A percentile compares a stretch with the other conserved stretches of the same genome.
Evolutionary conservation across 106 monocot genomes (phyloP).

Genomic region (Alisma plantagoaquatica): DNA sequence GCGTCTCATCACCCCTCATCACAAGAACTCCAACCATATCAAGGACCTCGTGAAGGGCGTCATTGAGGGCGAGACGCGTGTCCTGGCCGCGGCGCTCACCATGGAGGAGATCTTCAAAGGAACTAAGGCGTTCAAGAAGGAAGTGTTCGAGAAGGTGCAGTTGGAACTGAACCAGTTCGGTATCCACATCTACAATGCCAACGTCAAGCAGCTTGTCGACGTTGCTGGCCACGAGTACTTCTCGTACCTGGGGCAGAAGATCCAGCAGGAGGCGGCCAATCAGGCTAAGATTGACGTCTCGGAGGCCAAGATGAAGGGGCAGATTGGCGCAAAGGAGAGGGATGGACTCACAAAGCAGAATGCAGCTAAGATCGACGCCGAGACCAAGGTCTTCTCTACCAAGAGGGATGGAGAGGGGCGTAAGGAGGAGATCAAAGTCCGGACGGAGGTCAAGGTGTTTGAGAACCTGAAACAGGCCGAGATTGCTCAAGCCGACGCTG

Average conservation of each 20-base stretch:
- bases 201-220: constrained; percentile 68
- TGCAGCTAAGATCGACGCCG: constrained; percentile 58
- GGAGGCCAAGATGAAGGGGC: constrained; percentile 74
- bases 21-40: constrained; percentile 46
- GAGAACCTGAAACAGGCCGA: constrained; percentile 65
- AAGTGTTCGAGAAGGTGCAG: constrained; percentile 58
- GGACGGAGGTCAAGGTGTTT: constrained; percentile 51
- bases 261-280: constrained; percentile 60
- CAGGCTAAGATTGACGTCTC: constrained; percentile 69
- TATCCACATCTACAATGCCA: constrained; percentile 56
- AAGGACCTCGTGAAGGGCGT: constrained; percentile 71
- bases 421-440: constrained; percentile 56
- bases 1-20: constrained; percentile 49
- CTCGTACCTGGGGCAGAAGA: constrained; percentile 75
- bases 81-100: constrained; percentile 69
- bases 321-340: constrained; percentile 48
- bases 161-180: constrained; percentile 65
- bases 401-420: constrained; percentile 57
- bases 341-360: constrained; percentile 52
- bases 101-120: constrained; percentile 76
- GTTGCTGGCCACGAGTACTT: constrained; percentile 59
- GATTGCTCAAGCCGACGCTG: constrained; percentile 55
- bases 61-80: constrained; percentile 58
- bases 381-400: constrained; percentile 54
- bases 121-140: constrained; percentile 50